These are phyloP conservation scores for Sisymbrium altissimum DNA, from an alignment of 345 rosid genomes.

Conservation along the genomic window DNA sequence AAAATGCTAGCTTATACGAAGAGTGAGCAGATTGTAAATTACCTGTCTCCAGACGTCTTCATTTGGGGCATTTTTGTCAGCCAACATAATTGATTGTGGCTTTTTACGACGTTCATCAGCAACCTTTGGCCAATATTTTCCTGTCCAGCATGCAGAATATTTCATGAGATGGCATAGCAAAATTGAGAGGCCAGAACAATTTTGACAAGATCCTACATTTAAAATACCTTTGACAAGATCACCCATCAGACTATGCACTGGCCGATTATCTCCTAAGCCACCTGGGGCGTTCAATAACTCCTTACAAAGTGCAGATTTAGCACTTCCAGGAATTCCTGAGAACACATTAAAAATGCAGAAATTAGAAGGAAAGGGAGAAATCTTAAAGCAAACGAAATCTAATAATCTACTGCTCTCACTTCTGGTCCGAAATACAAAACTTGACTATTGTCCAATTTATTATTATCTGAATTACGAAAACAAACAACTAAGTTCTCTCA, in stretches of 20 bases:
- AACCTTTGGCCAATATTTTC: constrained; percentile 85
- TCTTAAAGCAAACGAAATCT: not conserved
- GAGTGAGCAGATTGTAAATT: constrained; percentile 7
- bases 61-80: constrained; percentile 99
- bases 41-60: constrained; percentile 99
- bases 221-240: constrained; percentile 82
- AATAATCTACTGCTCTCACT: not conserved
- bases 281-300: constrained; percentile 67
- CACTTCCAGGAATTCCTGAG: constrained; percentile 96
- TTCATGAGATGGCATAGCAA: constrained; percentile 7
- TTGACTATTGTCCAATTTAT: not conserved
- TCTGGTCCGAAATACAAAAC: not conserved
- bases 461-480: not conserved
- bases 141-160: constrained; percentile 34
- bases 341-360: not conserved
- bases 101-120: constrained; percentile 65
- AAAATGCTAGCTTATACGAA: constrained; percentile 1
- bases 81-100: constrained; percentile 87
- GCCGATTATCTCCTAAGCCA: constrained; percentile 80
- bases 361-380: not conserved
- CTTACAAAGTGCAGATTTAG: constrained; percentile 95
- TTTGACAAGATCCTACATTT: constrained; percentile 8
- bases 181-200: constrained; percentile 4
- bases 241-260: constrained; percentile 89
- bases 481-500: not conserved